Evolutionary conservation across 2,329 filamentous ascomycete species (phyloP), one percentile per base, ranked within the genome.

Genomic region (Beauveria sp.): DNA sequence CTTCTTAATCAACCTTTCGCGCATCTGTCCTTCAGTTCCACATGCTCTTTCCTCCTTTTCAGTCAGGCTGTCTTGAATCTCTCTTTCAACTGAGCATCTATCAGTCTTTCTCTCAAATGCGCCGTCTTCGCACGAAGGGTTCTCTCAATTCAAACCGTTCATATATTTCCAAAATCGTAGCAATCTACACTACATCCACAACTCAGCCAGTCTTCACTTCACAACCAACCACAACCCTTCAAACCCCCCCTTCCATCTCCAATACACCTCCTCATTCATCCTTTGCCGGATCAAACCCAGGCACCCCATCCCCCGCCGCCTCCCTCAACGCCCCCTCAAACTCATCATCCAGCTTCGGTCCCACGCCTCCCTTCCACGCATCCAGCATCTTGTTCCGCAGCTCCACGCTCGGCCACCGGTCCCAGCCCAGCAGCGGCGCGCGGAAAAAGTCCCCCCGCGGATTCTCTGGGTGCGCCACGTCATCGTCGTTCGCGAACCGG

Each of bases 401-500:
- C 2, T 55, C 65, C 22, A 59, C 62, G 20, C 61, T 61, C 2
- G 70, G 69, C 69, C 69, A 71, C 59, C 56, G 65, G 48, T 70
- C 59, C 69, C 69, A 71, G 18, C 70, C 67, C 22, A 71, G 63
- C 3, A 71, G 66, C 12, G 67, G 66, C 26, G 65, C 65, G 30
- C 61, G 62, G 61, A 67, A 69, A 63, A 68, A 71, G 2, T 55
- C 53, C 2, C 68, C 66, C 3, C 62, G 64, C 7, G 62, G 66
- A 64, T 71, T 71, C 64, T 70, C 69, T 3, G 67, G 66, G 16
- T 65, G 58, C 18, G 55, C 59, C 14, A 57, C 62, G 46, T 71
- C 70, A 43, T 65, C 67, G 16, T 63, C 63, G 41, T 70, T 69
- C 44, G 70, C 70, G 28, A 70, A 66, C n/a, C 70, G 70, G 66